A percentile compares a stretch with the other conserved stretches of the same genome.
phyloP scores from a whole-genome alignment of 2,329 filamentous ascomycete species.

The Xylaria hypoxylon region DNA sequence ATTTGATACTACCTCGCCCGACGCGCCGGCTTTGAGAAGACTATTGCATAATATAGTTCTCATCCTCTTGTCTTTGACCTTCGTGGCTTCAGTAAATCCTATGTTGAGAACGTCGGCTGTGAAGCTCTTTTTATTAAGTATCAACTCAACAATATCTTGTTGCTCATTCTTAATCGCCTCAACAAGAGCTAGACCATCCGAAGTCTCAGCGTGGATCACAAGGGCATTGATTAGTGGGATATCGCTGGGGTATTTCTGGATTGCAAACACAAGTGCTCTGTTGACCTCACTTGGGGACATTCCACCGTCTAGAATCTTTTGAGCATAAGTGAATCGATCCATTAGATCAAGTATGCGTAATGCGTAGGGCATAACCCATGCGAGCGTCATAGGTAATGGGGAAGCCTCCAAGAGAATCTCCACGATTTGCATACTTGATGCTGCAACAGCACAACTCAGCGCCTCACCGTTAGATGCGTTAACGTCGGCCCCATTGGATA shows the following conservation, averaged over 20 bases:
- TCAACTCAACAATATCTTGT: conserved; percentile 59
- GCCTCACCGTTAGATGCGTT: conserved; percentile 65
- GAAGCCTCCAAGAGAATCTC: conserved; percentile 60
- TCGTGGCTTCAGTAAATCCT: conserved; percentile 59
- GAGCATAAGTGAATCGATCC: conserved; percentile 63
- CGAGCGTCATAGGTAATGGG: conserved; percentile 59
- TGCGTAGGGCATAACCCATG: conserved; percentile 63
- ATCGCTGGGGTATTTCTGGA: conserved; percentile 62
- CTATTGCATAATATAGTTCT: conserved; percentile 59
- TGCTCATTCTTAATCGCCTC: conserved; percentile 60
- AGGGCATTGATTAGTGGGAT: conserved; percentile 61
- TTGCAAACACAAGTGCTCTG: conserved; percentile 63
- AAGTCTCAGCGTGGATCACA: conserved; percentile 60
- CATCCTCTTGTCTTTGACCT: conserved; percentile 53
- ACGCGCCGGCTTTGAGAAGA: conserved; percentile 61
- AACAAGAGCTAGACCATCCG: conserved; percentile 62
- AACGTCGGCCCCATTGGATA: conserved; percentile 66
- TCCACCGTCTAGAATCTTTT: conserved; percentile 62
- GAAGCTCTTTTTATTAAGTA: conserved; percentile 58
- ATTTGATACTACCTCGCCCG: conserved; percentile 59
- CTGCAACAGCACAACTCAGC: conserved; percentile 63
- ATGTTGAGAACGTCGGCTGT: conserved; percentile 55
- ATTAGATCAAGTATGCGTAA: conserved; percentile 63
- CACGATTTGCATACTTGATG: conserved; percentile 58
- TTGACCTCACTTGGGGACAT: conserved; percentile 62